Evolutionary conservation across 805 yeast species (phyloP).

Genomic region (Kluyveromyces wickerhamii): DNA sequence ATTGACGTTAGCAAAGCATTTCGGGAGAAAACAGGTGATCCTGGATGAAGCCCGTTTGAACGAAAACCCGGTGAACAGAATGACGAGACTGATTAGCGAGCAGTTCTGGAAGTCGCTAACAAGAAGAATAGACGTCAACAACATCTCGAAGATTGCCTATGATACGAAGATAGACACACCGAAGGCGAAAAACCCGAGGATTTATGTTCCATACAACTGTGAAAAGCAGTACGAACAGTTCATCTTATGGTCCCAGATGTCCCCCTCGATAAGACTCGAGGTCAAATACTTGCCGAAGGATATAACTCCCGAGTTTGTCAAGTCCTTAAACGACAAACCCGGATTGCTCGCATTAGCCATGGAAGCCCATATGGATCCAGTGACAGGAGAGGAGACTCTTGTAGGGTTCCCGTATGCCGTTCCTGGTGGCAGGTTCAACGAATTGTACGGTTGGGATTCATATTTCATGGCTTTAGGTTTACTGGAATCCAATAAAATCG

Average conservation of each 20-base stretch:
- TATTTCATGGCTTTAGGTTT: slow-evolving; percentile 87
- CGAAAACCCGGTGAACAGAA: slow-evolving; percentile 79
- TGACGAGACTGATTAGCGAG: slow-evolving; percentile 62
- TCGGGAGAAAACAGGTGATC: slow-evolving; percentile 70
- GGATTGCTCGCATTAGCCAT: slow-evolving; percentile 81
- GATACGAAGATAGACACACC: slow-evolving; percentile 70
- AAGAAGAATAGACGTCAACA: slow-evolving; percentile 54
- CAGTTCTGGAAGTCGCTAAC: slow-evolving; percentile 79
- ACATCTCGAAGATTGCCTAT: slow-evolving; percentile 59
- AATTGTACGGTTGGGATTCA: slow-evolving; percentile 96
- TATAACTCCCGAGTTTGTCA: slow-evolving; percentile 70
- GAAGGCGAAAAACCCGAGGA: slow-evolving; percentile 57
- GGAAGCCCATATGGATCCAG: slow-evolving; percentile 43
- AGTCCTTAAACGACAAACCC: slow-evolving; percentile 71
- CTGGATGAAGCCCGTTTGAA: slow-evolving; percentile 76
- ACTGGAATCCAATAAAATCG: slow-evolving; percentile 53
- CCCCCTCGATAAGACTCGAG: slow-evolving; percentile 54
- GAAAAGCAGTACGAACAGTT: slow-evolving; percentile 69
- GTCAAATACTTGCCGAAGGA: slow-evolving; percentile 69
- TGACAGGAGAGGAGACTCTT: slow-evolving; percentile 40
- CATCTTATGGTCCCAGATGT: slow-evolving; percentile 39
- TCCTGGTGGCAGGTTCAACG: slow-evolving; percentile 97
- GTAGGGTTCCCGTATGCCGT: slow-evolving; percentile 81
- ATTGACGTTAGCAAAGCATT: slow-evolving; percentile 73
- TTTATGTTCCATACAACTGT: slow-evolving; percentile 67